Percentiles rank a stretch among this genome's conserved stretches.
These are phyloP conservation scores for Wallemia hederae DNA, from an alignment of 1,284 basidiomycete genomes.

Conservation along the genomic window DNA sequence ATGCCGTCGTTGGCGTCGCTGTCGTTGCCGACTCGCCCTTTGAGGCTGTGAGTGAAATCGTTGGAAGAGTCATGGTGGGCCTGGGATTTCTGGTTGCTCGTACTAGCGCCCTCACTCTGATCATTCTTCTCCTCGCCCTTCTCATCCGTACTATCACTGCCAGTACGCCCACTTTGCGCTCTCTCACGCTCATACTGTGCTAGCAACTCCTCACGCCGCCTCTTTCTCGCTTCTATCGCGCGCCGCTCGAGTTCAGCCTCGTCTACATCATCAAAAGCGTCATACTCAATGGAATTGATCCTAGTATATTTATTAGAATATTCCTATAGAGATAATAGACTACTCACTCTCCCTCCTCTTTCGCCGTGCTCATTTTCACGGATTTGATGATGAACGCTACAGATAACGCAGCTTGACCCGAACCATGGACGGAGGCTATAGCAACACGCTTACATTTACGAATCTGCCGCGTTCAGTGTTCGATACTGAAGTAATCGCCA, in stretches of 20 bases:
- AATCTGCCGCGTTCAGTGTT: background rate
- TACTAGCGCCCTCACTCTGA: too few species aligned
- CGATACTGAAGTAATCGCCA: background rate
- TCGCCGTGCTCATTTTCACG: too few species aligned
- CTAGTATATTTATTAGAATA: background rate
- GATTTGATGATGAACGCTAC: too few species aligned
- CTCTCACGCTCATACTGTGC: background rate
- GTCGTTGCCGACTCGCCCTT: conserved; percentile 13
- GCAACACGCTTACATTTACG: background rate
- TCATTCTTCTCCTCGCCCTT: too few species aligned
- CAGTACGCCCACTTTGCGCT: too few species aligned
- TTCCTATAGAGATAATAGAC: too few species aligned
- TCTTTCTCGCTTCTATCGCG: background rate
- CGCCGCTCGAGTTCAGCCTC: background rate
- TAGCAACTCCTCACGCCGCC: background rate
- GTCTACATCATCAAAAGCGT: background rate
- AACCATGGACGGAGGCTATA: background rate
- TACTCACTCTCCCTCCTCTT: background rate
- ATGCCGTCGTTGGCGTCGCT: conserved; percentile 33
- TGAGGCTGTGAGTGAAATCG: background rate
- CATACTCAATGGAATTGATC: background rate
- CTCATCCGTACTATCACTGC: too few species aligned
- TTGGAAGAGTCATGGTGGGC: too few species aligned
- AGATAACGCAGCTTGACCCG: too few species aligned
- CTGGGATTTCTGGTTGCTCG: background rate